A percentile compares a stretch with the other conserved stretches of the same genome.
Conservation (phyloP, 257 asterid species). For the Rauvolfia tetraphylla region DNA sequence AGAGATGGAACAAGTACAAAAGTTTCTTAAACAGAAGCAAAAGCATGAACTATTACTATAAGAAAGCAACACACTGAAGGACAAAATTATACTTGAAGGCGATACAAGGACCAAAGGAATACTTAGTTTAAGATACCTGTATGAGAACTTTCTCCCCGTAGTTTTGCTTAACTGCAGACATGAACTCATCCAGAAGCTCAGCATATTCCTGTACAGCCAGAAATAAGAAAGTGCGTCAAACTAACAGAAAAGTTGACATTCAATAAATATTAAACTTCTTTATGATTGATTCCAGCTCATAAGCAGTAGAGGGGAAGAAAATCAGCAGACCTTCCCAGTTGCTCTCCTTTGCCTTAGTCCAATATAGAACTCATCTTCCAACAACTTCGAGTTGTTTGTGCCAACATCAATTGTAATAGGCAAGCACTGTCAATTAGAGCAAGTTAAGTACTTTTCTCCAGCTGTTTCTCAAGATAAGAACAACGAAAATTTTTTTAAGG, state of each 20-base stretch:
- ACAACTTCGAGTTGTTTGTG: constrained; percentile 67
- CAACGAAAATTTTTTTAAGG: not conserved
- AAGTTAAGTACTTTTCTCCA: not conserved
- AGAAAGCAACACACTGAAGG: not conserved
- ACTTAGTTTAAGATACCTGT: constrained; percentile 43
- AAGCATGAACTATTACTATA: not conserved
- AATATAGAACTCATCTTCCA: constrained; percentile 84
- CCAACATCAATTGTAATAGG: constrained; percentile 93
- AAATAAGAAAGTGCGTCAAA: constrained; percentile 17
- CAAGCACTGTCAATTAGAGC: constrained; percentile 53
- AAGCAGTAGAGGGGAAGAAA: constrained; percentile 14
- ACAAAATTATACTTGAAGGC: not conserved
- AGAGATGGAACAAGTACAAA: constrained; percentile 11
- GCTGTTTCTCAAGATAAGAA: not conserved
- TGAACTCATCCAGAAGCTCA: constrained; percentile 82
- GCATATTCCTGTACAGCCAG: constrained; percentile 58
- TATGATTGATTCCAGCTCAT: constrained; percentile 3
- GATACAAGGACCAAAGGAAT: not conserved
- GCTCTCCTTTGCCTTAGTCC: constrained; percentile 82
- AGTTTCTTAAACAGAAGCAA: not conserved
- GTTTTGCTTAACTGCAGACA: constrained; percentile 80
- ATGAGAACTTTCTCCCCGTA: constrained; percentile 83
- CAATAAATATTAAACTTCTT: not conserved
- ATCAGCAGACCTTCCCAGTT: constrained; percentile 59
- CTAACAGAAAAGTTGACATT: constrained; percentile 6